Base-by-base conservation (phyloP, 441 rosid species). In the Populus tomentosa region DNA sequence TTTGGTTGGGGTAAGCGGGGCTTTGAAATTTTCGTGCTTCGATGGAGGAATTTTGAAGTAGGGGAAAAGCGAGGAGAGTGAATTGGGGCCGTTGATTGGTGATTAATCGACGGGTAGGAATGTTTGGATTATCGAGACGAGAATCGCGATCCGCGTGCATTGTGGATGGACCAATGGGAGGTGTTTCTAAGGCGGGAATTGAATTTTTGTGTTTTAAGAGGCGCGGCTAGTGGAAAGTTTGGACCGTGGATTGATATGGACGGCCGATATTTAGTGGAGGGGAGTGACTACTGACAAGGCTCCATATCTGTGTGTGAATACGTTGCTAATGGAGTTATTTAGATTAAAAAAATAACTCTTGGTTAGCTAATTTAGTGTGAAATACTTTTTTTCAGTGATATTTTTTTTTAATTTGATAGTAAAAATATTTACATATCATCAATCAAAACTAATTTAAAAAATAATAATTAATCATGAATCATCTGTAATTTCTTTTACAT, bases 121-220 rank as follows among this genome's bases (percentile, higher is more conserved):
- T 42, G 2, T 24, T 66, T 23, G 3, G 28, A 66, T 13, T 13
- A 1, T 26, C 1, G 62, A 20, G 33, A 50, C 53, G 16, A n/a
- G 78, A 67, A 75, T 67, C 16, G 68, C 33, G 40, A 75, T 67
- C 72, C 53, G 68, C 24, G 75, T 46, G 75, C 20, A 2, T 14
- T 42, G 2, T 5, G 75, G 35, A 56, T 53, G 16, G 75, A 32
- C 63, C 66, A 28, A 30, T 53, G 42, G 3, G 66, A 30, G 14
- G 5, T 26, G 20, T 38, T 69, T 69, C 2, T 20, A 0, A 20
- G 23, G 46, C 13, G 50, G 3, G 7, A 36, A 69, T 10, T 33
- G 20, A 70, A 11, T 23, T 67, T 9, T 33, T 67, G 36, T 2
- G 24, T 30, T 33, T 10, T 18, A 33, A 38, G 21, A n/a, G 6